Base-by-base conservation (phyloP, 2,329 filamentous ascomycete genomes). In the Trichoderma lentiforme region DNA sequence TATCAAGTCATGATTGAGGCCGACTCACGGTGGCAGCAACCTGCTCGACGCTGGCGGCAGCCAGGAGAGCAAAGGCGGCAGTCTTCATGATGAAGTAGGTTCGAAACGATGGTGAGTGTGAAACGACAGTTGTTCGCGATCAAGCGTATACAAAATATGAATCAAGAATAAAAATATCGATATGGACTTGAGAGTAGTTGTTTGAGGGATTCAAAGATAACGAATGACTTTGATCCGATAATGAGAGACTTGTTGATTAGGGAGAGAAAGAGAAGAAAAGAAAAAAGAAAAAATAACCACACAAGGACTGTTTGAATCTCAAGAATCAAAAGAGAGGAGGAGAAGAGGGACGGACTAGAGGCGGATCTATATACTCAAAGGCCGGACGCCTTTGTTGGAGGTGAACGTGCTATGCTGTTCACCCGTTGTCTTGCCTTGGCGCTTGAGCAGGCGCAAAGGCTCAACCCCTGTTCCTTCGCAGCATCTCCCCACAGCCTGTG, bases 211-310 rank as follows among this genome's bases (percentile, higher is more conserved):
- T 76, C 81, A 85, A 87, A 87, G 85, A 81, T 83, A 89, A 84
- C 85, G 86, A 89, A 85, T 87, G 86, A 84, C 84, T 86, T 86
- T 87, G 84, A 81, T 81, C 76, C 76, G 73, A 30, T 65, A 76
- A 77, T 74, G 74, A 74, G 75, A 64, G 65, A 68, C 65, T 68
- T 43, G 53, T 47, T 12, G 56, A 53, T 58, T 51, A 71, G 62
- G 65, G 21, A 69, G 8, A 65, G 30, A 57, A 30, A 21, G 39
- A 24, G 21, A 39, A 39, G 47, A 32, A 60, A 56, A n/a, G 34
- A 47, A 58, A 56, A 26, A 72, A 21, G 53, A 8, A 11, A 36
- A 51, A 70, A 60, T 51, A 71, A 69, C 30, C n/a, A 71, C 61
- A 71, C 61, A 60, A 66, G 36, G 56, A 69, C 36, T 56, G 64